A percentile compares a stretch with the other conserved stretches of the same genome.
These are phyloP conservation scores for Elsinoe fawcettii DNA, from an alignment of 2,329 filamentous ascomycete species.

Conservation along the genomic window DNA sequence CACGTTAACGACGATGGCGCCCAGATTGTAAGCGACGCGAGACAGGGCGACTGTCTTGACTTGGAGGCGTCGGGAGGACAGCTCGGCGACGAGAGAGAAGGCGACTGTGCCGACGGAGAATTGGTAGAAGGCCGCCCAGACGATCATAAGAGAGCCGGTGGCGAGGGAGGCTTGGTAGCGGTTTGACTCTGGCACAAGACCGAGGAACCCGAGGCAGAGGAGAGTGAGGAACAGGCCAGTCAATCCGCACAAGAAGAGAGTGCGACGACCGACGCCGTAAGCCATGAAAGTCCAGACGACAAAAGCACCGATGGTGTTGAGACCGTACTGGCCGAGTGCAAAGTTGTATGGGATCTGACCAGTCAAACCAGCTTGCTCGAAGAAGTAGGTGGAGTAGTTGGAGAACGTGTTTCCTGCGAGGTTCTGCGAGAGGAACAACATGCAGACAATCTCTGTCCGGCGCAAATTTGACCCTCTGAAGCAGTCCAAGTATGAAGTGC, in stretches of 20 bases:
- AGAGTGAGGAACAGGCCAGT: slow-evolving; percentile 19
- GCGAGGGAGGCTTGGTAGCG: slow-evolving; percentile 20
- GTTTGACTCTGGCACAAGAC: slow-evolving; percentile 15
- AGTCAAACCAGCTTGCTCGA: slow-evolving; percentile 38
- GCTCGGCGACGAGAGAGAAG: slow-evolving; percentile 26
- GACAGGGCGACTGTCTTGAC: slow-evolving; percentile 26
- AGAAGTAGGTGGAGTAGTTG: slow-evolving; percentile 44
- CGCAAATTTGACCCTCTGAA: slow-evolving; percentile 72
- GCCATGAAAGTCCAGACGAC: slow-evolving; percentile 28
- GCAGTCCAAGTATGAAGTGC: slow-evolving; percentile 71
- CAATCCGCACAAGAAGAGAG: slow-evolving; percentile 26
- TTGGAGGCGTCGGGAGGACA: slow-evolving; percentile 25
- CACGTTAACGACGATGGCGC: slow-evolving; percentile 21
- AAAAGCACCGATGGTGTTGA: slow-evolving; percentile 28
- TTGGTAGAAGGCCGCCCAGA: slow-evolving; percentile 42
- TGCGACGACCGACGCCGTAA: slow-evolving; percentile 27
- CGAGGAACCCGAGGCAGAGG: slow-evolving; percentile 23
- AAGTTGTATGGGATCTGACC: slow-evolving; percentile 21
- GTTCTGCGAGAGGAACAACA: slow-evolving; percentile 44
- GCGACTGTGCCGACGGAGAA: slow-evolving; percentile 40
- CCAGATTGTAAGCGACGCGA: slow-evolving; percentile 25
- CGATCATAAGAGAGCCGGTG: slow-evolving; percentile 22
- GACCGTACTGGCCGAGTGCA: slow-evolving; percentile 33
- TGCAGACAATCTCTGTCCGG: slow-evolving; percentile 64
- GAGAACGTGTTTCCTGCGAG: slow-evolving; percentile 41